Base-by-base conservation (phyloP, 192 early-diverging fungal genomes). In the Pilaira anomala region DNA sequence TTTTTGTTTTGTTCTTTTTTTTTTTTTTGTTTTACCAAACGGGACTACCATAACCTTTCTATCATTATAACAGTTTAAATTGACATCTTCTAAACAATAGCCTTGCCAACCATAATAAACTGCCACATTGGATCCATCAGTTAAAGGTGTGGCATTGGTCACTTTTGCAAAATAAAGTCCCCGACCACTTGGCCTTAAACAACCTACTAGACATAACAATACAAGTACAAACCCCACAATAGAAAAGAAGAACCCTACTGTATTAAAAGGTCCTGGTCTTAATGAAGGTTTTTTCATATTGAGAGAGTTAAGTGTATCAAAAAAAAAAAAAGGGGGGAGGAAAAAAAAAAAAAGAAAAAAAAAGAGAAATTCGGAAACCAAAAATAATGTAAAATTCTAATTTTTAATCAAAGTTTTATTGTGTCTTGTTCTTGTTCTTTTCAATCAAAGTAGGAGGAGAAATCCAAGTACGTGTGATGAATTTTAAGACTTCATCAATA, bases 401-500 rank as follows among this genome's bases (percentile, higher is more conserved):
- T 51, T 36, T 55, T 14, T 55, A 55, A 26, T 28, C 28, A 22
- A 52, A 52, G 24, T 55, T 30, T 54, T 62, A 68, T 51, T 68
- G 58, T n/a, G 49, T 68, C 59, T 68, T 68, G 18, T 16, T 68
- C 59, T 68, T 68, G 18, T 16, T 41, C 48, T 51, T 51, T 25
- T 48, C 24, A 29, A 66, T 36, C 2, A 60, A 22, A 45, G 63
- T 66, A 48, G 73, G 74, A 29, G 74, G 74, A 33, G 59, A 46
- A 26, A 76, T 64, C 53, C 60, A 76, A 26, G 74, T 76, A 22
- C 74, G 63, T 9, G 60, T 71, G 33, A 76, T 59, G 30, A 62
- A 71, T 80, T 99, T 99, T 61, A 99, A 78, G 7, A 85, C 60
- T 78, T 99, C 97, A 72, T 99, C 97, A 29, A 98, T 82, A 18